These are phyloP conservation scores for Fusarium avenaceum DNA, from an alignment of 2,329 filamentous ascomycete species.

Conservation along the genomic window DNA sequence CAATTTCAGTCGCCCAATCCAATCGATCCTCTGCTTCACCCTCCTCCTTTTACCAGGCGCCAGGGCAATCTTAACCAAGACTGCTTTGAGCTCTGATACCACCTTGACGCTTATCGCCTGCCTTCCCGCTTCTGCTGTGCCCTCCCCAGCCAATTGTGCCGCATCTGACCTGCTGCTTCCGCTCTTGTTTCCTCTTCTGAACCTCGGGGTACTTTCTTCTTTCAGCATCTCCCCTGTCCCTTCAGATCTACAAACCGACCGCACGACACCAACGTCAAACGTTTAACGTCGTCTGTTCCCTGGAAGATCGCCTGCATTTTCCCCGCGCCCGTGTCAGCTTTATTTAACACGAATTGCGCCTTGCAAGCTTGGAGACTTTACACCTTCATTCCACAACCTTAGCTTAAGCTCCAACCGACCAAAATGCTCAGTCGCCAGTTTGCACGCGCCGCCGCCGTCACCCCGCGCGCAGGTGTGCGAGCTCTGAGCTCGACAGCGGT, in stretches of 20 bases:
- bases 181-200: constrained; percentile 33
- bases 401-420: constrained; percentile 42
- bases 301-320: constrained; percentile 33
- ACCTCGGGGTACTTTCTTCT: constrained; percentile 39
- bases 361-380: constrained; percentile 23
- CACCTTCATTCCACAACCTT: constrained; percentile 21
- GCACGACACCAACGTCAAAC: constrained; percentile 35
- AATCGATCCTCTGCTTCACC: constrained; percentile 39
- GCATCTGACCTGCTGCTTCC: constrained; percentile 46
- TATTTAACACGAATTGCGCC: constrained; percentile 37
- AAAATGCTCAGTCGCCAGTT: constrained; percentile 66
- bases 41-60: constrained; percentile 34
- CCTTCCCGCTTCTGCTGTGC: constrained; percentile 46
- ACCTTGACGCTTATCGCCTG: constrained; percentile 39
- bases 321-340: constrained; percentile 37
- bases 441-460: constrained; percentile 58
- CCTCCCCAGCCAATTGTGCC: constrained; percentile 44
- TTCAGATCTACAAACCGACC: constrained; percentile 26
- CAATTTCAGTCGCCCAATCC: constrained; percentile 39
- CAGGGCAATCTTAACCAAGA: constrained; percentile 45
- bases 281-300: constrained; percentile 35
- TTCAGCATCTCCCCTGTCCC: constrained; percentile 38
- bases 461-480: constrained; percentile 64
- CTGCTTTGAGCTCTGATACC: constrained; percentile 26
- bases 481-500: constrained; percentile 69